phyloP scores from a whole-genome alignment of 129 eudicot genomes.

The Flaveria sonorensis region DNA sequence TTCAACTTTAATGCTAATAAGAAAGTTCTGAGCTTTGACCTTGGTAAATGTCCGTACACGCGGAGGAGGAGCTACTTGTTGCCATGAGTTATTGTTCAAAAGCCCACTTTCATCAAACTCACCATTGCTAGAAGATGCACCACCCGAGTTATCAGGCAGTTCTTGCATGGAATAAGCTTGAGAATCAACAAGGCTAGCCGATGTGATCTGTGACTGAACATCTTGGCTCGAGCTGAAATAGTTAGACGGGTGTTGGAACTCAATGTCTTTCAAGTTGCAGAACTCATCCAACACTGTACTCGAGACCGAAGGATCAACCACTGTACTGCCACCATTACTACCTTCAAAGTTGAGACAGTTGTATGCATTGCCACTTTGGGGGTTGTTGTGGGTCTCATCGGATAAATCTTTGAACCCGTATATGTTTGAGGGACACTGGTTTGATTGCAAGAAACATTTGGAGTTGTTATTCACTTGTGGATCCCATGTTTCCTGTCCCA shows the following conservation, averaged over 20 bases:
- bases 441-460: slow-evolving; percentile 38
- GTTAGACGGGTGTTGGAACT: slow-evolving; percentile 71
- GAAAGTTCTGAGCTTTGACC: slow-evolving; percentile 41
- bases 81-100: slow-evolving; percentile 76
- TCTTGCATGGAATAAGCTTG: slow-evolving; percentile 87
- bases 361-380: slow-evolving; percentile 56
- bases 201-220: slow-evolving; percentile 89
- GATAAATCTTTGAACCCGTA: slow-evolving; percentile 57
- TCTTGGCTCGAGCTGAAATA: slow-evolving; percentile 85
- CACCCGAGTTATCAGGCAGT: slow-evolving; percentile 79
- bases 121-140: slow-evolving; percentile 93
- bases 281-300: slow-evolving; percentile 68
- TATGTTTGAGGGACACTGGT: slow-evolving; percentile 32
- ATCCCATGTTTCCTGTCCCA: slow-evolving; percentile 61
- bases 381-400: slow-evolving; percentile 42
- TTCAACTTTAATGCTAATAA: not conserved
- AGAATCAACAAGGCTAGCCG: slow-evolving; percentile 85
- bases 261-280: slow-evolving; percentile 57
- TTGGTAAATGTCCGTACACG: slow-evolving; percentile 90
- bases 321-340: slow-evolving; percentile 40
- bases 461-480: slow-evolving; percentile 45
- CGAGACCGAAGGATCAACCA: slow-evolving; percentile 79
- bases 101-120: slow-evolving; percentile 75
- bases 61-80: slow-evolving; percentile 73
- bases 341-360: slow-evolving; percentile 78